Conservation (phyloP, 257 asterid species). For the Capsicum pubescens region DNA sequence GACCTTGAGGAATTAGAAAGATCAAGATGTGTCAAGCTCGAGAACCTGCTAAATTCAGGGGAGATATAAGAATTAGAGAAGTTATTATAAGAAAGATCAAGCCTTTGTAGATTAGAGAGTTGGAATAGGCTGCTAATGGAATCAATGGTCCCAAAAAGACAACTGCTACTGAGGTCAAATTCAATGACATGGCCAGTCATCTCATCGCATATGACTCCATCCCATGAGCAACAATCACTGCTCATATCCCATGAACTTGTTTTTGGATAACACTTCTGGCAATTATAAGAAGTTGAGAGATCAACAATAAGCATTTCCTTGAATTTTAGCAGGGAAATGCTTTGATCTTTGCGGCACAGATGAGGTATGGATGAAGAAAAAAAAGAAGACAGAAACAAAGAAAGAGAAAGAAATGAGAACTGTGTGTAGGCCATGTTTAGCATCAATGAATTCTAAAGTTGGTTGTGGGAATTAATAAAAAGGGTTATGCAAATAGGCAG, state of each 20-base stretch:
- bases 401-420: not conserved
- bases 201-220: slow-evolving; percentile 31
- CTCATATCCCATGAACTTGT: slow-evolving; percentile 29
- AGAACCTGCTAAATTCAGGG: not conserved
- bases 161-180: slow-evolving; percentile 34
- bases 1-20: slow-evolving; percentile 34
- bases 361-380: slow-evolving; percentile 25
- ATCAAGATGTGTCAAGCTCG: slow-evolving; percentile 13
- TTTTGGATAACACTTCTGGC: not conserved
- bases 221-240: slow-evolving; percentile 35
- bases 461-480: not conserved
- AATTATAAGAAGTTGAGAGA: too few relatives aligned
- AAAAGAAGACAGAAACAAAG: not conserved
- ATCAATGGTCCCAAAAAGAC: slow-evolving; percentile 25
- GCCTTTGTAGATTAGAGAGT: slow-evolving; percentile 28
- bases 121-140: slow-evolving; percentile 34
- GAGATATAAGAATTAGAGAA: slow-evolving; percentile 29
- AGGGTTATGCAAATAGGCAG: too few relatives aligned
- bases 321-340: not conserved
- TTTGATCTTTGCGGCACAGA: slow-evolving; percentile 1
- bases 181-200: slow-evolving; percentile 29
- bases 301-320: not conserved
- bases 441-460: not conserved
- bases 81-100: slow-evolving; percentile 34
- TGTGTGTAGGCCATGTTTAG: not conserved